Evolutionary conservation across 2,329 filamentous ascomycete genomes (phyloP).

Genomic region (Fusarium sp.): DNA sequence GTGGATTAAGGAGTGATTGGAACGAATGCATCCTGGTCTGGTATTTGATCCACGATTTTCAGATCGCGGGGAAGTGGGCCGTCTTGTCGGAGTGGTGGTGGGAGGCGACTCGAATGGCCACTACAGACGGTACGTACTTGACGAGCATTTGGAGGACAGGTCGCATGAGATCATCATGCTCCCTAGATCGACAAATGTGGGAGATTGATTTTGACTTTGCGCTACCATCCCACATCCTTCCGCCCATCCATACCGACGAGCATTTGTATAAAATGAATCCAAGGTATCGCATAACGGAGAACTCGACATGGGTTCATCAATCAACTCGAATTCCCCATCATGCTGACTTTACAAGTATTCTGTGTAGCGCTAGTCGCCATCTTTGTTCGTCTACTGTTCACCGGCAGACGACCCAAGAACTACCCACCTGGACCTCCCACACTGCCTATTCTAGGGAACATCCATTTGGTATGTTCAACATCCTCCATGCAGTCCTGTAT

Average conservation of each 20-base stretch:
- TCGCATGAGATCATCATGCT: not conserved
- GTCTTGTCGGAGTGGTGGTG: conserved; percentile 5
- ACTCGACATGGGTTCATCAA: accelerated
- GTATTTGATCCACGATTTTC: not conserved
- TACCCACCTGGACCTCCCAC: conserved; percentile 10
- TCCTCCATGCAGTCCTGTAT: not conserved
- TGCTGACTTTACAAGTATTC: not conserved
- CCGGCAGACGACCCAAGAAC: not conserved
- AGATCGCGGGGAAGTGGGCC: conserved; percentile 11
- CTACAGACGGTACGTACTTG: not conserved
- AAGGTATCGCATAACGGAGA: too few species aligned
- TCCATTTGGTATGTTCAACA: not conserved
- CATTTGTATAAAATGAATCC: not conserved
- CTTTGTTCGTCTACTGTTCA: conserved; percentile 6
- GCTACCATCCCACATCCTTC: not conserved
- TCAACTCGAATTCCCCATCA: accelerated
- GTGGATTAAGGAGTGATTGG: too few species aligned
- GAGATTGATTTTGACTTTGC: not conserved
- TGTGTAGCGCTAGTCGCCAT: not conserved
- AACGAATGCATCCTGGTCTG: too few species aligned
- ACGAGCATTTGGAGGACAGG: not conserved
- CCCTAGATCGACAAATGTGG: not conserved
- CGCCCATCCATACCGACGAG: not conserved
- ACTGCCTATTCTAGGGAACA: not conserved
- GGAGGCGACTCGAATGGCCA: conserved; percentile 7